phyloP scores from a whole-genome alignment of 2,329 filamentous ascomycete genomes.

The Graphiopsis chlorocephala region DNA sequence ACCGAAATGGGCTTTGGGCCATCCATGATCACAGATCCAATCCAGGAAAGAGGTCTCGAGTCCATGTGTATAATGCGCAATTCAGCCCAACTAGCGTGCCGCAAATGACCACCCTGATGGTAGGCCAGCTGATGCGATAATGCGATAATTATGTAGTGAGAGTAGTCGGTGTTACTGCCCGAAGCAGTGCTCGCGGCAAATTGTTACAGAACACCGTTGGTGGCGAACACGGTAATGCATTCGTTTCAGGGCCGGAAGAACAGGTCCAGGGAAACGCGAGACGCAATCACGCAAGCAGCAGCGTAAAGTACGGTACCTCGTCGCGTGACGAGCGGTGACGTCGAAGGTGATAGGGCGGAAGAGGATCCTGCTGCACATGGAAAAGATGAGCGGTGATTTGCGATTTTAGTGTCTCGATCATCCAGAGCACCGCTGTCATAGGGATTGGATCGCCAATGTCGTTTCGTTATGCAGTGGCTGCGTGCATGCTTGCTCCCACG shows the following conservation, averaged over 20 bases:
- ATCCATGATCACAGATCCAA: neutral
- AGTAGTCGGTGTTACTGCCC: neutral
- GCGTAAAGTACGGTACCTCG: neutral
- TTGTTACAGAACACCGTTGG: neutral
- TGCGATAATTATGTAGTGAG: too few relatives aligned
- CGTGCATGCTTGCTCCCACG: neutral
- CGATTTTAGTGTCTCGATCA: constrained; percentile 1
- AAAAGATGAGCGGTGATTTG: neutral
- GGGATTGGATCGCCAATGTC: neutral
- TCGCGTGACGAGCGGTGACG: constrained; percentile 7
- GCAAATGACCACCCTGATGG: neutral
- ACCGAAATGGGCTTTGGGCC: neutral
- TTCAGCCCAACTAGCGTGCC: neutral
- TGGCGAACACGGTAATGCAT: neutral
- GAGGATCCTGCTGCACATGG: neutral
- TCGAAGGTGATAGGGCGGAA: constrained; percentile 1
- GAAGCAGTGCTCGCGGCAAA: neutral
- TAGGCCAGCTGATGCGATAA: neutral
- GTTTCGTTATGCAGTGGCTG: neutral
- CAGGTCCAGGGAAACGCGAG: neutral
- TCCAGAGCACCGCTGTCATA: neutral
- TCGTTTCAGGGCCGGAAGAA: neutral
- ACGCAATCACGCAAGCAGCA: constrained; percentile 4
- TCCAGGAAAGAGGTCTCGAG: neutral
- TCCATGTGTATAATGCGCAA: neutral